A percentile compares a stretch with the other conserved stretches of the same genome.
phyloP scores from a whole-genome alignment of 352 stramenopile species.

The Phytopythium sindhum region DNA sequence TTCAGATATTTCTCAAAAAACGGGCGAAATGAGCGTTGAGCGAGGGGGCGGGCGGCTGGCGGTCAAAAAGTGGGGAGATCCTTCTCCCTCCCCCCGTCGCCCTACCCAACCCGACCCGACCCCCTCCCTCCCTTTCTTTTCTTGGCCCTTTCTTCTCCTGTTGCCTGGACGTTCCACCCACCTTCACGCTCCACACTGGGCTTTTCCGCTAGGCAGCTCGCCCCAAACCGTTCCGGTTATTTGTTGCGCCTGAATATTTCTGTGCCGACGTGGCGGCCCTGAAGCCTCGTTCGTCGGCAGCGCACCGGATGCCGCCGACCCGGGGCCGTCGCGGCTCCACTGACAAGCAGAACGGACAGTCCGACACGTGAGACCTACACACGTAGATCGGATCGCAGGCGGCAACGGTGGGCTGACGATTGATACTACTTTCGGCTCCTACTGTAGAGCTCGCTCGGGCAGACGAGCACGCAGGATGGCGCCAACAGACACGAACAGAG shows the following conservation, averaged over 20 bases:
- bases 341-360: constrained; percentile 1
- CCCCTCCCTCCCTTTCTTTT: background rate
- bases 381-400: background rate
- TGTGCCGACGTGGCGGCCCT: too few species aligned
- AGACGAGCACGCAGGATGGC: constrained; percentile 17
- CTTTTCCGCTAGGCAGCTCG: background rate
- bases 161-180: constrained; percentile 5
- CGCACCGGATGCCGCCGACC: background rate
- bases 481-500: background rate
- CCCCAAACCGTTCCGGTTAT: background rate
- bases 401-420: constrained; percentile 1
- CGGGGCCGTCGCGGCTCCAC: background rate
- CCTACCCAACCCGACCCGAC: too few species aligned
- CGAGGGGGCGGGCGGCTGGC: background rate
- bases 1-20: constrained; percentile 2
- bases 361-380: background rate
- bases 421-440: constrained; percentile 16
- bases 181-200: background rate
- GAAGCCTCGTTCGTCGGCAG: background rate
- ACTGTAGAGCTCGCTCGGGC: constrained; percentile 16
- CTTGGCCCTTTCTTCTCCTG: constrained; percentile 1
- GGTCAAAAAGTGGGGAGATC: background rate
- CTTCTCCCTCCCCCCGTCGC: background rate
- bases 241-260: too few species aligned
- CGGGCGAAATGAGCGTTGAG: background rate